Conservation (phyloP, 2,329 filamentous ascomycete genomes). For the Penicillium sp. region DNA sequence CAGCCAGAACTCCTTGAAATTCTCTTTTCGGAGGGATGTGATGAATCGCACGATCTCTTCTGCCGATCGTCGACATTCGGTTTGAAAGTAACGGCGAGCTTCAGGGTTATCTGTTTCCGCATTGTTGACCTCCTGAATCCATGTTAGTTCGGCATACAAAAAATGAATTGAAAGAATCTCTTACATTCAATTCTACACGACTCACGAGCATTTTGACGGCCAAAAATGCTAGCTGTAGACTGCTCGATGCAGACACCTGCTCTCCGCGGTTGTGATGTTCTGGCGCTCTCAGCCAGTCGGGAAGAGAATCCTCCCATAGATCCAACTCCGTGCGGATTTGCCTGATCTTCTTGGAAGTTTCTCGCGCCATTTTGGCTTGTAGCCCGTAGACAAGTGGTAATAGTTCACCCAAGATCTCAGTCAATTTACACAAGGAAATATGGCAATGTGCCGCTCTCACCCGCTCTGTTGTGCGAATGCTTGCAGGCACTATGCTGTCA, state of each 20-base stretch:
- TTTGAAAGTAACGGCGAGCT: slow-evolving; percentile 51
- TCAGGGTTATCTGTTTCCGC: slow-evolving; percentile 47
- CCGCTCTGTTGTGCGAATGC: slow-evolving; percentile 42
- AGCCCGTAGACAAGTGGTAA: slow-evolving; percentile 49
- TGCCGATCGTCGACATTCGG: slow-evolving; percentile 45
- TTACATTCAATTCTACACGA: slow-evolving; percentile 49
- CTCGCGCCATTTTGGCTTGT: slow-evolving; percentile 43
- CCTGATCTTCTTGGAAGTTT: slow-evolving; percentile 47
- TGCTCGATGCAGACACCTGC: slow-evolving; percentile 44
- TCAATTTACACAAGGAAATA: slow-evolving; percentile 54
- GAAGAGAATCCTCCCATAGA: slow-evolving; percentile 47
- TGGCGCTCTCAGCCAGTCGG: slow-evolving; percentile 43
- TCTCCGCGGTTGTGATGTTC: slow-evolving; percentile 30
- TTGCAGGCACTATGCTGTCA: slow-evolving; percentile 39
- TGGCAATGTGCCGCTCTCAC: slow-evolving; percentile 52
- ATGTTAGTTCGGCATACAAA: slow-evolving; percentile 6
- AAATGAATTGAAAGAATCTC: slow-evolving; percentile 8
- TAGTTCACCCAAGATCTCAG: slow-evolving; percentile 48
- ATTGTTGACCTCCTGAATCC: slow-evolving; percentile 44
- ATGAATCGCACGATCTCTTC: slow-evolving; percentile 54
- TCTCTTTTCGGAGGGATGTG: slow-evolving; percentile 45
- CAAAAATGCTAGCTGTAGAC: slow-evolving; percentile 46
- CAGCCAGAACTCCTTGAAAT: slow-evolving; percentile 57
- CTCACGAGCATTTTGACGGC: slow-evolving; percentile 51
- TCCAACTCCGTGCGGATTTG: slow-evolving; percentile 49